Base-by-base conservation (phyloP, 177 flowering plant species). In the Tripterygium wilfordii region DNA sequence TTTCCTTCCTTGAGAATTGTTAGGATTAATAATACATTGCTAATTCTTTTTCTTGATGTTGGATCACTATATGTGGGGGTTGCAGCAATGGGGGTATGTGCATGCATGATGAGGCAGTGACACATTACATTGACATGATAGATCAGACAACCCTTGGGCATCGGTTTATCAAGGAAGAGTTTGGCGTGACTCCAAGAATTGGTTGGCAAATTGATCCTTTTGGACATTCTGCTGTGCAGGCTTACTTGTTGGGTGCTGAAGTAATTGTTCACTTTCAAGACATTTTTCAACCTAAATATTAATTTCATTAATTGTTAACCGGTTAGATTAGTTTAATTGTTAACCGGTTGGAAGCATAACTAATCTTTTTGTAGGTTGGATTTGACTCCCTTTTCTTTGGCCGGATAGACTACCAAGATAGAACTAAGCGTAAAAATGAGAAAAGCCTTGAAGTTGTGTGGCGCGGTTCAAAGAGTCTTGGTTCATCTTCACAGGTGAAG, bases 331-430 rank as follows among this genome's bases (percentile, higher is more conserved):
- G 12, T 30, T 7, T 30, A 6, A 6, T 30, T 7, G 33, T 30
- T 30, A 6, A 6, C 33, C 12, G 8, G 33, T 30, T 30, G 7
- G 8, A 12, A 12, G 33, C n/a, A n/a, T n/a, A 23, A 24, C 32
- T 32, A 19, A 26, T 28, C n/a, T 58, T 54, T 28, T 6, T 51
- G 57, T 61, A 83, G 86, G 68, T 83, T 49, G 85, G 90, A 33
- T 91, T 88, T 52, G 98, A 91, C 43, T 71, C 98, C 32, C 60
- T 91, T 39, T 88, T 75, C 69, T 88, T 80, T 64, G 96, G 74
- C 15, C 83, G 98, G 42, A 88, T 91, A 33, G 98, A 91, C 64
- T 91, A 91, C 75, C 98, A 91, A 76, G 98, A 91, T 51, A 66
- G 86, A 57, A 78, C 57, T n/a, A 85, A 83, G 59, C 70, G 88